Base-by-base conservation (phyloP, 2,329 filamentous ascomycete species). In the Thermoascus crustaceus region DNA sequence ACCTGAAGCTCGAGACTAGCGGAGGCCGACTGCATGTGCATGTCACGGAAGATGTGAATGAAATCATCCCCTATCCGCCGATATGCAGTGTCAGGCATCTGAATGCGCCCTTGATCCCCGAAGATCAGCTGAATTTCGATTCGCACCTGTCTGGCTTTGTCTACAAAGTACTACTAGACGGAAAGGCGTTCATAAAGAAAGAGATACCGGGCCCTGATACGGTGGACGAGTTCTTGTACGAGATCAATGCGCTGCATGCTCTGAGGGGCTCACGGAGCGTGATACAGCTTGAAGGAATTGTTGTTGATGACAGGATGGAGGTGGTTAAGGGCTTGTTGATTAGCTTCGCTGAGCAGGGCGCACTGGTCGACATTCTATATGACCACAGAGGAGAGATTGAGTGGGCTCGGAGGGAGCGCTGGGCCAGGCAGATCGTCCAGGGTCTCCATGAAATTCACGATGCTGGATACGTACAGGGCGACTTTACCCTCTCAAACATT, bases 401-500 rank as follows among this genome's bases (percentile, higher is more conserved):
- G 0, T 95, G 88, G 84, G 55, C 68, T 13, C 74, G 78, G 26
- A 78, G 88, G 30, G 82, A 88, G 59, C 80, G 76, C 47, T 98
- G 91, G 91, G 89, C 89, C 2, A 77, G 76, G 39, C 88, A 96
- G 58, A 94, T 96, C 46, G 79, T 96, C 9, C 75, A 82, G 41
- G 91, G 91, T 2, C 72, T 98, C 3, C 80, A 85, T 1, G 87
- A 95, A 50, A 89, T 98, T 19, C 91, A 98, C 52, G 89, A 96
- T 59, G 81, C 85, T 14, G 91, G 91, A 4, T 96, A 94, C 57
- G 91, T 98, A 7, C 91, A 98, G 55, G 91, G 91, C 16, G 91
- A 98, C 55, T 95, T 98, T 46, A 98, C 91, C 0, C 71, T 98
- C 18, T 94, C 88, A 4, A 98, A 98, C 55, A 94, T 98, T 45